These are phyloP conservation scores for Wickerhamomyces bovis DNA, from an alignment of 805 yeast genomes.

Conservation along the genomic window DNA sequence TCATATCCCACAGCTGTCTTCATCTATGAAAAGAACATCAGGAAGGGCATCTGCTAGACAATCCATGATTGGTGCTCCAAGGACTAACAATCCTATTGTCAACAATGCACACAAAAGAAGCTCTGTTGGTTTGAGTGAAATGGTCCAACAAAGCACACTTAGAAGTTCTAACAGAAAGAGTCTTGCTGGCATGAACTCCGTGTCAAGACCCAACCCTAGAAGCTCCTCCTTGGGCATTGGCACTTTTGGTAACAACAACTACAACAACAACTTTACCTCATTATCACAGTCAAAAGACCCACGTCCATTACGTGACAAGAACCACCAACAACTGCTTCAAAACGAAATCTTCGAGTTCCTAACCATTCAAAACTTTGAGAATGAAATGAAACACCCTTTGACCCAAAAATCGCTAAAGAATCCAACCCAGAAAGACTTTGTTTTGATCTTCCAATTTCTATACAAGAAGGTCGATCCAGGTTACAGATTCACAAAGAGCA, in stretches of 20 bases:
- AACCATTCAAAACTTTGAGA: slow-evolving; percentile 58
- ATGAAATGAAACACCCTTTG: slow-evolving; percentile 66
- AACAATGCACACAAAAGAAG: slow-evolving; percentile 13
- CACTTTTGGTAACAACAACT: slow-evolving; percentile 6
- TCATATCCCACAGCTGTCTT: slow-evolving; percentile 22
- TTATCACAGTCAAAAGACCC: slow-evolving; percentile 45
- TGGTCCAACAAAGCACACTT: slow-evolving; percentile 23
- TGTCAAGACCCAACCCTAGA: slow-evolving; percentile 15
- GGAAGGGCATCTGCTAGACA: slow-evolving; percentile 22
- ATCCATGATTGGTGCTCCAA: slow-evolving; percentile 26
- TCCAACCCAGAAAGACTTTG: slow-evolving; percentile 88
- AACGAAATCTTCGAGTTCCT: slow-evolving; percentile 65
- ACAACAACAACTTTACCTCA: slow-evolving; percentile 21
- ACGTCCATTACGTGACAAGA: slow-evolving; percentile 71
- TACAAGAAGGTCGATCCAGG: slow-evolving; percentile 77
- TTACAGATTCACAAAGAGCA: slow-evolving; percentile 56
- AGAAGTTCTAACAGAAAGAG: slow-evolving; percentile 20
- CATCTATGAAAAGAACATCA: slow-evolving; percentile 19
- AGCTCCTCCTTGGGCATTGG: slow-evolving; percentile 21
- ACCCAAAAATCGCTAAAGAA: slow-evolving; percentile 56
- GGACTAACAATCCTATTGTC: slow-evolving; percentile 10
- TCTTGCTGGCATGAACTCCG: slow-evolving; percentile 9
- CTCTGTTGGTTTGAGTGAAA: slow-evolving; percentile 22
- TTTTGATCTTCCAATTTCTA: slow-evolving; percentile 70
- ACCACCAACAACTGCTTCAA: slow-evolving; percentile 58